phyloP scores from a whole-genome alignment of 768 basidiomycete species.

The Mycena albidolilacea region DNA sequence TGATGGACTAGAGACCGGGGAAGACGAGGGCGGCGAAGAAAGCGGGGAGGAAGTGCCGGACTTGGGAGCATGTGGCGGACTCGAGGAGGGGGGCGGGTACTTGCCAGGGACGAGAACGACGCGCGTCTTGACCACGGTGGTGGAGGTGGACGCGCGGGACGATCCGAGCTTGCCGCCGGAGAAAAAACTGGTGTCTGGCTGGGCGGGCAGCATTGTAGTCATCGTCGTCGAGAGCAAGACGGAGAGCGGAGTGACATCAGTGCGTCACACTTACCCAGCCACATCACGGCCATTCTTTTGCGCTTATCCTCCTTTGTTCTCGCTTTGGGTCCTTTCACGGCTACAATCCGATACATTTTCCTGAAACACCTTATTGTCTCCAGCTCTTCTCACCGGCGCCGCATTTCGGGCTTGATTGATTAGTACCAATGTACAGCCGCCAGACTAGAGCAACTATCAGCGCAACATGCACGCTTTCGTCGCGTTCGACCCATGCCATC shows the following conservation, averaged over 20 bases:
- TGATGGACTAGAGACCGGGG: conserved; percentile 34
- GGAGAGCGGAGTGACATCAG: background rate
- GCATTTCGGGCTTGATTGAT: background rate
- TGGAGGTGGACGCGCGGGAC: background rate
- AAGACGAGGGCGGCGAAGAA: conserved; percentile 44
- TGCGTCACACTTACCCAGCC: background rate
- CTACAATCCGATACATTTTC: background rate
- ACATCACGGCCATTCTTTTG: background rate
- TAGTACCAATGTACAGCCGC: background rate
- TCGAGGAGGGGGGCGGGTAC: conserved; percentile 20
- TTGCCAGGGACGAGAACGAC: background rate
- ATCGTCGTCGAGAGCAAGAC: background rate
- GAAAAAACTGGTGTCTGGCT: conserved; percentile 8
- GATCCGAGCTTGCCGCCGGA: background rate
- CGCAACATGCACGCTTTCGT: background rate
- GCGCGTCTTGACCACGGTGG: conserved; percentile 1
- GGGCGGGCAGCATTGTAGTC: background rate
- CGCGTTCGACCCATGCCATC: background rate
- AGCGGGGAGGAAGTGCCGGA: conserved; percentile 47
- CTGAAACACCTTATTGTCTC: background rate
- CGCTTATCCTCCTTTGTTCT: background rate
- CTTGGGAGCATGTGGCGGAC: conserved; percentile 26
- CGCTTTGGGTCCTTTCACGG: background rate
- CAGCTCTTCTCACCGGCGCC: background rate
- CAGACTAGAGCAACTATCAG: background rate